Conservation (phyloP, 2,329 filamentous ascomycete species). For the Talaromyces sp. region DNA sequence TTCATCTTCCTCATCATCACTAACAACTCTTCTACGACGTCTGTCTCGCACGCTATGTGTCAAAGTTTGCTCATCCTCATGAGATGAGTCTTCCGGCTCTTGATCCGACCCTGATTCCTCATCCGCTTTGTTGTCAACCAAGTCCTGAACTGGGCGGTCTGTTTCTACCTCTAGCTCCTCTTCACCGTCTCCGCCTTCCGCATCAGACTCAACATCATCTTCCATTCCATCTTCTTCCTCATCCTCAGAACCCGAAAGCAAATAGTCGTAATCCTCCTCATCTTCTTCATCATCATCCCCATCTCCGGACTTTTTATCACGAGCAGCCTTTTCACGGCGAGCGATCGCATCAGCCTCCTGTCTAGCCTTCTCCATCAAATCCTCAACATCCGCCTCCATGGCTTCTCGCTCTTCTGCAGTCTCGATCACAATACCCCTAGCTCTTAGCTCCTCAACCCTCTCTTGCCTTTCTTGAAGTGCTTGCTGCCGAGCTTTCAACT, state of each 20-base stretch:
- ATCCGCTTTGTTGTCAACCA: conserved; percentile 30
- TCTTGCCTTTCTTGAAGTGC: conserved; percentile 71
- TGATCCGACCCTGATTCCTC: conserved; percentile 35
- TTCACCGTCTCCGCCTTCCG: conserved; percentile 20
- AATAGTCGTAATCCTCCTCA: conserved; percentile 43
- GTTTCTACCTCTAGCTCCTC: conserved; percentile 18
- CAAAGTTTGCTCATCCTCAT: conserved; percentile 40
- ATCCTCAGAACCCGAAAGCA: conserved; percentile 45
- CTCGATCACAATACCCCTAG: conserved; percentile 74
- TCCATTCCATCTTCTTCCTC: conserved; percentile 38
- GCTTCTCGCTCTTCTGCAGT: conserved; percentile 81
- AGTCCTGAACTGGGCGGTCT: conserved; percentile 28
- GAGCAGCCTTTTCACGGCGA: conserved; percentile 68
- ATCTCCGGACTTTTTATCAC: conserved; percentile 56
- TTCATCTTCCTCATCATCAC: conserved; percentile 60
- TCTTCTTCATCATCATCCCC: conserved; percentile 50
- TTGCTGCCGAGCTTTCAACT: conserved; percentile 71
- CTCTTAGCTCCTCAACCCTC: conserved; percentile 68
- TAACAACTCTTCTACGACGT: conserved; percentile 54
- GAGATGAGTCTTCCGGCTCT: conserved; percentile 21
- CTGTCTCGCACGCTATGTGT: conserved; percentile 45
- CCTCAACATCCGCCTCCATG: conserved; percentile 77
- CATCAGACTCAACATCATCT: conserved; percentile 29
- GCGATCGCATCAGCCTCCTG: conserved; percentile 74
- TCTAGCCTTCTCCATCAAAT: conserved; percentile 78